phyloP scores from a whole-genome alignment of 805 yeast genomes.

The Yarrowia bubula region DNA sequence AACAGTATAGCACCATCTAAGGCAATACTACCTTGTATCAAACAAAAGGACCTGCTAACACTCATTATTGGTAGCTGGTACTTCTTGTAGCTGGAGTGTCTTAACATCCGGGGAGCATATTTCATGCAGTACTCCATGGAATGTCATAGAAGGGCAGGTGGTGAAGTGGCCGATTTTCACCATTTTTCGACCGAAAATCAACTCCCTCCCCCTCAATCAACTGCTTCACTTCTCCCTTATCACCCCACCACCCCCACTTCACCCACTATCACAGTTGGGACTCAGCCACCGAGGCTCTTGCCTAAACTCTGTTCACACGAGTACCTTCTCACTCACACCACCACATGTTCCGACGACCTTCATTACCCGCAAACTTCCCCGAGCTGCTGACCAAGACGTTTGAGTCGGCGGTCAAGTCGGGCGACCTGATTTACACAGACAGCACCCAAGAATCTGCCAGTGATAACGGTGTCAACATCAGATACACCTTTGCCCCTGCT shows the following conservation, averaged over 20 bases:
- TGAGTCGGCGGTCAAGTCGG: constrained; percentile 48
- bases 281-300: constrained; percentile 13
- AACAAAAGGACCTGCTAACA: too few relatives aligned
- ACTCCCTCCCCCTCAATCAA: background rate
- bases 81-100: too few relatives aligned
- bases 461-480: constrained; percentile 35
- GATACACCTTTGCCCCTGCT: constrained; percentile 42
- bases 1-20: too few relatives aligned
- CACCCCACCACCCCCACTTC: too few relatives aligned
- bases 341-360: constrained; percentile 15
- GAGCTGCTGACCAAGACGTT: constrained; percentile 37
- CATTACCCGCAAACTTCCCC: constrained; percentile 12
- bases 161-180: too few relatives aligned
- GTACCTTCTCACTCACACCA: background rate
- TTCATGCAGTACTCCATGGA: constrained; percentile 8
- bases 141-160: background rate
- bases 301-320: background rate
- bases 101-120: constrained; percentile 13
- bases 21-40: too few relatives aligned
- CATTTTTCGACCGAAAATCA: too few relatives aligned
- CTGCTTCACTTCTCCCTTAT: too few relatives aligned
- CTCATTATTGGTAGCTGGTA: too few relatives aligned
- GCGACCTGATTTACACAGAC: constrained; percentile 53
- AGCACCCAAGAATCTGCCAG: constrained; percentile 43
- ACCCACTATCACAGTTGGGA: background rate